phyloP scores from a whole-genome alignment of 2,329 filamentous ascomycete species.

The Penicillium sp. region DNA sequence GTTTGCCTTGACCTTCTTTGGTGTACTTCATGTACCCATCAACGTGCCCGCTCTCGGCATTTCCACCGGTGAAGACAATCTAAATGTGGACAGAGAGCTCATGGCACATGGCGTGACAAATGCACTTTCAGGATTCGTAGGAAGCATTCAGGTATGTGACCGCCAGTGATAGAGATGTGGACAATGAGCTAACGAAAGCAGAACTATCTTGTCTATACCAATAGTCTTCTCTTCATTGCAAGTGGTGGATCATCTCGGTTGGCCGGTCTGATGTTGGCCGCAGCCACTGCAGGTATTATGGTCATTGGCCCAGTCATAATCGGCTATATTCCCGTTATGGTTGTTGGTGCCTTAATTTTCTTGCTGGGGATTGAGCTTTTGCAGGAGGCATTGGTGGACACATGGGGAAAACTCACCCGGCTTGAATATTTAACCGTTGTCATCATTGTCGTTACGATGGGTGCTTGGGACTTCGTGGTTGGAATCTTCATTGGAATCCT shows the following conservation, averaged over 20 bases:
- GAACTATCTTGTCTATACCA: constrained; percentile 97
- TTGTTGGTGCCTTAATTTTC: constrained; percentile 94
- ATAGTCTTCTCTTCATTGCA: constrained; percentile 93
- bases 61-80: constrained; percentile 86
- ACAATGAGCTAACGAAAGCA: constrained; percentile 46
- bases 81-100: constrained; percentile 86
- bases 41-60: constrained; percentile 93
- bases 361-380: constrained; percentile 90
- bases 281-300: constrained; percentile 77
- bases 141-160: constrained; percentile 70
- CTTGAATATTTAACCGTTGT: constrained; percentile 89
- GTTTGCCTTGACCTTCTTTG: constrained; percentile 96
- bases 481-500: constrained; percentile 91
- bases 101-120: constrained; percentile 93
- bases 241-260: constrained; percentile 85
- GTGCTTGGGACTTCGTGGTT: constrained; percentile 91
- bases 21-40: constrained; percentile 94
- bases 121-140: constrained; percentile 77
- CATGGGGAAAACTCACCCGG: constrained; percentile 80
- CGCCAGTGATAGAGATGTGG: not conserved
- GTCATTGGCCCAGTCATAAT: constrained; percentile 83
- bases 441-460: constrained; percentile 92
- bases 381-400: constrained; percentile 82
- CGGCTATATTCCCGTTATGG: constrained; percentile 93
- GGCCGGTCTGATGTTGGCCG: constrained; percentile 80